A percentile compares a stretch with the other conserved stretches of the same genome.
phyloP scores from a whole-genome alignment of 2,329 filamentous ascomycete species.

The Fusarium stilboides region DNA sequence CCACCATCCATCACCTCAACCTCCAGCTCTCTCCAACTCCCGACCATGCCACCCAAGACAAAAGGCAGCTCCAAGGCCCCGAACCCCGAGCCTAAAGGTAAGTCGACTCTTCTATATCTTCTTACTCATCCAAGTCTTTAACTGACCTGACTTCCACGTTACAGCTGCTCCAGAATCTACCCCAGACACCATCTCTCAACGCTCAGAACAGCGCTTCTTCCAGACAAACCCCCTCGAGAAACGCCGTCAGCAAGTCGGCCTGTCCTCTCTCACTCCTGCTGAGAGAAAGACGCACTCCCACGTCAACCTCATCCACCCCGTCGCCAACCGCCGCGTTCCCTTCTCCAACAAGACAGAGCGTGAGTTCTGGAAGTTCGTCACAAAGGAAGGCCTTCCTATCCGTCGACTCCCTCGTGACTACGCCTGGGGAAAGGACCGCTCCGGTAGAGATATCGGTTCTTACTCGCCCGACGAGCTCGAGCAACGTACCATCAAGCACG shows the following conservation, averaged over 20 bases:
- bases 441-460: slow-evolving; percentile 64
- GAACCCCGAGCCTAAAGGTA: slow-evolving; percentile 43
- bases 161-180: slow-evolving; percentile 52
- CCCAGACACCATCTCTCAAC: slow-evolving; percentile 65
- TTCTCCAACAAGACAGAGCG: slow-evolving; percentile 65
- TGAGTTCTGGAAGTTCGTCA: slow-evolving; percentile 71
- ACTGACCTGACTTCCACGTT: slow-evolving; percentile 15
- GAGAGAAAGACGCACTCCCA: slow-evolving; percentile 67
- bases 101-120: neutral
- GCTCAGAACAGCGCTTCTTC: slow-evolving; percentile 63
- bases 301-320: slow-evolving; percentile 62
- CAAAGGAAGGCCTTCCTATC: slow-evolving; percentile 66
- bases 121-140: neutral
- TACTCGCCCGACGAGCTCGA: slow-evolving; percentile 65
- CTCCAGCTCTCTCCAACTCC: slow-evolving; percentile 43
- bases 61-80: slow-evolving; percentile 55
- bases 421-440: slow-evolving; percentile 67
- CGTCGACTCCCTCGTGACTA: slow-evolving; percentile 59
- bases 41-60: slow-evolving; percentile 57
- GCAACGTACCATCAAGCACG: slow-evolving; percentile 59
- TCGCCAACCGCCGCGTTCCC: slow-evolving; percentile 55
- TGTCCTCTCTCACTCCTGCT: slow-evolving; percentile 61
- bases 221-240: slow-evolving; percentile 66
- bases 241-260: slow-evolving; percentile 61
- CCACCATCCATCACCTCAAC: slow-evolving; percentile 49